A percentile compares a stretch with the other conserved stretches of the same genome.
These are phyloP conservation scores for Fistulinella prunicolor DNA, from an alignment of 768 basidiomycete species.

Conservation along the genomic window DNA sequence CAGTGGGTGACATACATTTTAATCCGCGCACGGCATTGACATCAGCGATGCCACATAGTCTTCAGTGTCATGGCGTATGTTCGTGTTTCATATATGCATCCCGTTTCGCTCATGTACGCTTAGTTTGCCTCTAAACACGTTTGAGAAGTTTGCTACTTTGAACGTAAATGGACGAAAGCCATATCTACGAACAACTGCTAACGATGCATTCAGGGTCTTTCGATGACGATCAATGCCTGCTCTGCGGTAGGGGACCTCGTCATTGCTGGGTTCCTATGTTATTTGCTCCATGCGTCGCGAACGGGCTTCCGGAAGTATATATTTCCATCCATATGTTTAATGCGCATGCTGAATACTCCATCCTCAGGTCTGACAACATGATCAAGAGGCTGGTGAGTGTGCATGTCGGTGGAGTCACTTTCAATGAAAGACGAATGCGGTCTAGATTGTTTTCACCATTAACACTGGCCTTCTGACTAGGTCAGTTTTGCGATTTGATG, in stretches of 20 bases:
- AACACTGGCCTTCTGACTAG: constrained; percentile 35
- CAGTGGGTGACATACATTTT: constrained; percentile 21
- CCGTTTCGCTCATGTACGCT: constrained; percentile 8
- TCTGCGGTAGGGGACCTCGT: constrained; percentile 47
- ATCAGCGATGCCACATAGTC: constrained; percentile 22
- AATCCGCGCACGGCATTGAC: not conserved
- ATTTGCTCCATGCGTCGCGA: constrained; percentile 43
- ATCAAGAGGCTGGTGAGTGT: constrained; percentile 40
- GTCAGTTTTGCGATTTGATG: constrained; percentile 1
- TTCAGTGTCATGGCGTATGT: constrained; percentile 37
- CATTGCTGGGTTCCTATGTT: constrained; percentile 46
- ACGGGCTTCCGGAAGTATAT: constrained; percentile 47
- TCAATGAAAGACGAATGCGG: not conserved
- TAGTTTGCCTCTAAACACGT: constrained; percentile 42
- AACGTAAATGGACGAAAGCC: constrained; percentile 31
- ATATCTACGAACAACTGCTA: not conserved
- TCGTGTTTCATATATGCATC: not conserved
- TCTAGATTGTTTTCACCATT: constrained; percentile 48
- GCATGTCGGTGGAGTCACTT: not conserved
- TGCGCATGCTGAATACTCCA: not conserved
- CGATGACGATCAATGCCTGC: constrained; percentile 52
- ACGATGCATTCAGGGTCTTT: constrained; percentile 30
- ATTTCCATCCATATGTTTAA: not conserved
- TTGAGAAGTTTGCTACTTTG: constrained; percentile 42
- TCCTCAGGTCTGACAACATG: constrained; percentile 42